A percentile compares a stretch with the other conserved stretches of the same genome.
Conservation (phyloP, 2,329 filamentous ascomycete genomes). For the Albifimbria verrucaria region DNA sequence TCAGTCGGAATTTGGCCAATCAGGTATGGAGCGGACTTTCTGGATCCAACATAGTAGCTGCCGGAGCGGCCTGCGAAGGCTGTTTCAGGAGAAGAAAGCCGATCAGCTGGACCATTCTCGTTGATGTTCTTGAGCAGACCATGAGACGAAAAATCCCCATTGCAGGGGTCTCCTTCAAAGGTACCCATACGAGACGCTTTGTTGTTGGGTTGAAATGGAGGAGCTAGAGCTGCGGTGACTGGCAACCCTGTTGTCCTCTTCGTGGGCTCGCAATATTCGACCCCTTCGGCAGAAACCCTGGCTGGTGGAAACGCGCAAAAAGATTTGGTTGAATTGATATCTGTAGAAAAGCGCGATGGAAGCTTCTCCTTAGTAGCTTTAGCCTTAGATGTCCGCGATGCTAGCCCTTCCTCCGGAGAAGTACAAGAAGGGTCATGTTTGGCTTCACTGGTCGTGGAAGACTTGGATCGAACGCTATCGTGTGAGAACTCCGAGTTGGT, state of each 20-base stretch:
- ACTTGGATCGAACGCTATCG: conserved; percentile 8
- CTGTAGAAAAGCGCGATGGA: conserved; percentile 14
- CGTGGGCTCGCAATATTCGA: conserved; percentile 17
- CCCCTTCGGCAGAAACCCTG: conserved; percentile 14
- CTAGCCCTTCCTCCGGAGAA: conserved; percentile 13
- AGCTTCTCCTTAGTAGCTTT: conserved; percentile 10
- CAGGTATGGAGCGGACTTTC: conserved; percentile 45
- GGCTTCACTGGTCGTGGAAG: conserved; percentile 11
- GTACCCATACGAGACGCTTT: conserved; percentile 7
- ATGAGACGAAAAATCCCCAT: conserved; percentile 9
- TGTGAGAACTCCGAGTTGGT: conserved; percentile 13
- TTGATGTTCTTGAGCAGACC: conserved; percentile 8
- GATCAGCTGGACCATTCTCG: conserved; percentile 2
- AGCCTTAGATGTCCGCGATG: conserved; percentile 6
- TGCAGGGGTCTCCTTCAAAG: background rate
- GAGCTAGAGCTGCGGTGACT: conserved; percentile 44
- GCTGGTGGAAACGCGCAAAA: conserved; percentile 14
- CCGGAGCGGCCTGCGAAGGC: background rate
- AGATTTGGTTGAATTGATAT: conserved; percentile 26
- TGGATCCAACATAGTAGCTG: background rate
- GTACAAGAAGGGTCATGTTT: conserved; percentile 9
- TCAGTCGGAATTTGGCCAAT: conserved; percentile 48
- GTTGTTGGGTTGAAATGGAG: conserved; percentile 44
- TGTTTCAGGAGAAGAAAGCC: background rate
- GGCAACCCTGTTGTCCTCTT: conserved; percentile 38